Base-by-base conservation (phyloP, 495 filamentous ascomycete species). In the Tuber aestivum region DNA sequence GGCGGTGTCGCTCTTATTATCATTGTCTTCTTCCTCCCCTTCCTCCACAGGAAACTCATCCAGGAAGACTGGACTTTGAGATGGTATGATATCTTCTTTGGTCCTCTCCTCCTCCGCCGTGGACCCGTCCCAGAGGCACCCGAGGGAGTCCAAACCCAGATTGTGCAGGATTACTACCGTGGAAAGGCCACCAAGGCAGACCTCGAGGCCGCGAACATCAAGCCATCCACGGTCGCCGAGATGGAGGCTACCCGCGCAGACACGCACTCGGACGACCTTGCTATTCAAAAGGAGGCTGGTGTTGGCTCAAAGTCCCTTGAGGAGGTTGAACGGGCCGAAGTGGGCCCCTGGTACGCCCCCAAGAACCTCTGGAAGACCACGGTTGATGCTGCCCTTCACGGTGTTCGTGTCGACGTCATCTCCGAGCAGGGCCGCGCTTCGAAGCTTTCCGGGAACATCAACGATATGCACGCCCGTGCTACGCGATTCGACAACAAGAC, bases 401-500 rank as follows among this genome's bases (percentile, higher is more conserved):
- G 90, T 74, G 87, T 92, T 74, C 89, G 89, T 71, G 83, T 87
- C 72, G 90, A 92, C 71, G 86, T 90, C 42, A 82, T 91, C 77
- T 84, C 86, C 56, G 76, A 83, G 72, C 84, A 87, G 79, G 74
- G 72, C 14, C 85, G 87, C 74, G 78, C 83, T 70, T 86, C 84
- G 10, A 76, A 83, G 77, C 88, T 91, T 21, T 80, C 87, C 41
- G 88, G 90, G 4, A 80, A 86, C 73, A 82, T 92, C 75, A 84
- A 86, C 32, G 86, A 88, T 68, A 86, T 89, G 69, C 88, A 90
- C 80, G 89, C 90, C 70, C 87, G 87, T 41, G 90, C 89, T 38
- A 84, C 85, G 45, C 90, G 92, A 82, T 94, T 90, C 84, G 88
- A 91, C 84, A 93, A 93, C 84, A 88, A 90, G 80, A 89, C 91